Base-by-base conservation (phyloP, 2,329 filamentous ascomycete genomes). In the Aspergillus tubingensis region DNA sequence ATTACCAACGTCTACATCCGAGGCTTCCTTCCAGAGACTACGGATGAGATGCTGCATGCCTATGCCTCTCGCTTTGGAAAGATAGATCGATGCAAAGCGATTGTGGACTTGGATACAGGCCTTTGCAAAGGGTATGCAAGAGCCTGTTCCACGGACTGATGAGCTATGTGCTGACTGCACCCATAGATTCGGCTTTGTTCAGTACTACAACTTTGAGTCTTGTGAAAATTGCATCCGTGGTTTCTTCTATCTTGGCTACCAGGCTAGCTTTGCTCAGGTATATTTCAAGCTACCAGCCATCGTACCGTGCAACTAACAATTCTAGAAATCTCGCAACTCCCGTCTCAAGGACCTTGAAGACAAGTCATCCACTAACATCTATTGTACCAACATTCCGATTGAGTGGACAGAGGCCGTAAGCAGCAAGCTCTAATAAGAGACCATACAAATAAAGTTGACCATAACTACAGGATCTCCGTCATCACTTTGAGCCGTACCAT, bases 1-100 rank as follows among this genome's bases (percentile, higher is more conserved):
- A 96, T 98, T 73, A 95, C 92, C 65, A 99, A 99, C 72, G 94
- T 99, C 66, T 99, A 99, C 81, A 97, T 99, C 65, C 91, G 95
- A 62, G 96, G 96, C 17, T 88, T 99, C 64, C 91, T 96, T 65
- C 94, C 95, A 0, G 94, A 96, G 69, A 99, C 94, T 0, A 95
- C 96, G 52, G 95, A 99, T 71, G 91, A 96, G 53, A 89, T 96
- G 73, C 82, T 99, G 17, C 85, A 90, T 69, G 83, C 84, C 47
- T 98, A 95, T 79, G 90, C 94, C 47, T 83, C 86, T 68, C 91
- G 94, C 54, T 99, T 98, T 73, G 96, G 95, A 44, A 88, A 90
- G 62, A 95, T 99, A 60, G 92, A 96, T 79, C 96, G 93, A 66
- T 97, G 92, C 72, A 99, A 99, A 83, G 95, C 96, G 13, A 99